Evolutionary conservation across 2,329 filamentous ascomycete genomes (phyloP), one percentile per base, ranked within the genome.

Genomic region (Pseudonectria foliicola): DNA sequence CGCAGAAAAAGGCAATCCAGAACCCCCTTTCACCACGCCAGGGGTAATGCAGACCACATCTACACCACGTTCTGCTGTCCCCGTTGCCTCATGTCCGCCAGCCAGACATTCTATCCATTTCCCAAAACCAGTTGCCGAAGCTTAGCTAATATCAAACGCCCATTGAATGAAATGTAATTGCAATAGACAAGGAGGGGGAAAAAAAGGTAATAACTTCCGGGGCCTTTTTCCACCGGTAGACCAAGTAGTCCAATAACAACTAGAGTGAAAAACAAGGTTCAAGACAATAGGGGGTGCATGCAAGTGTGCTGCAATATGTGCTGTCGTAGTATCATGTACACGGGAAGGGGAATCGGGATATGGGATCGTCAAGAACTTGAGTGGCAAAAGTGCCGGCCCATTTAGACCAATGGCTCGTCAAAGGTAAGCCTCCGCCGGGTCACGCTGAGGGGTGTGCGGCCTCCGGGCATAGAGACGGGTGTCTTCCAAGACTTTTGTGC

Each of bases 401-500:
- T 38, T n/a, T 32, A 40, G 37, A 44, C 41, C 33, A 49, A 38
- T 31, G 84, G 69, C 35, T 79, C 77, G 54, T 94, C 88, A 61
- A 94, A 93, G 35, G 89, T 93, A 39, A 95, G 68, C 43, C 80
- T 73, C 55, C 84, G 76, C 51, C 85, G 70, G n/a, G 84, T 74
- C 30, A 83, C 76, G 48, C 78, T 85, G 38, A 75, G 56, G 7
- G 76, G 76, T 28, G 75, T 79, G 52, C 68, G 70, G 34, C 64
- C 57, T 8, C 60, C 52, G 13, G 64, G 56, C 21, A 70, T 67
- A 18, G 76, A 71, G 10, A 77, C 60, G 10, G 87, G 88, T 1
- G 88, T 94, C 58, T 83, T 86, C 85, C 88, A 95, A 8, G 80
- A 75, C 48, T 80, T 86, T 64, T 95, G 92, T 16, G 87, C 92